These are phyloP conservation scores for Fusarium avenaceum DNA, from an alignment of 2,329 filamentous ascomycete species.

Conservation along the genomic window DNA sequence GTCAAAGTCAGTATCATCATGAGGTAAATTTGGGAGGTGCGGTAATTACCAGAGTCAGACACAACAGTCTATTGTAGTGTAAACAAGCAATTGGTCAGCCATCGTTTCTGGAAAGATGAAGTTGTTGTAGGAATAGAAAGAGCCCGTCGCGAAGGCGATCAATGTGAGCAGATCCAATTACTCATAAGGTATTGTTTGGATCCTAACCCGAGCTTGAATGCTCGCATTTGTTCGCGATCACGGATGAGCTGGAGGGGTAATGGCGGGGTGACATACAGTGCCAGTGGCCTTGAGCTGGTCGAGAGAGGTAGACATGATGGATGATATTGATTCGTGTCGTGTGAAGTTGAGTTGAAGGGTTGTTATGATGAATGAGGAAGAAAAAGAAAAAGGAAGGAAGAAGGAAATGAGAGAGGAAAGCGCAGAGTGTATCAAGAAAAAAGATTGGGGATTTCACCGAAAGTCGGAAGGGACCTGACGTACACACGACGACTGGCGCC, in stretches of 20 bases:
- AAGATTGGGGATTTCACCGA: slow-evolving; percentile 41
- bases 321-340: slow-evolving; percentile 30
- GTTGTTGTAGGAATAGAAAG: background rate
- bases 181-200: slow-evolving; percentile 6
- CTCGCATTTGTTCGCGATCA: slow-evolving; percentile 29
- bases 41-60: slow-evolving; percentile 88
- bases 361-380: slow-evolving; percentile 30
- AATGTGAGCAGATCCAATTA: slow-evolving; percentile 2
- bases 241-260: slow-evolving; percentile 51
- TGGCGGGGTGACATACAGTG: slow-evolving; percentile 78
- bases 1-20: slow-evolving; percentile 51
- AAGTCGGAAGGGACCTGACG: slow-evolving; percentile 44
- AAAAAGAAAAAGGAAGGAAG: slow-evolving; percentile 17
- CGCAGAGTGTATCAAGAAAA: slow-evolving; percentile 32
- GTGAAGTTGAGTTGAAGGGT: slow-evolving; percentile 25
- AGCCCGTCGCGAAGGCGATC: slow-evolving; percentile 3
- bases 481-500: slow-evolving; percentile 38
- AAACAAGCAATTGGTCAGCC: slow-evolving; percentile 45
- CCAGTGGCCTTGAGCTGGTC: slow-evolving; percentile 97
- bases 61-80: slow-evolving; percentile 79
- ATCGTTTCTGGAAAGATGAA: slow-evolving; percentile 15
- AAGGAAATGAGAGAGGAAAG: slow-evolving; percentile 17
- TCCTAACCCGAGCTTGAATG: slow-evolving; percentile 11
- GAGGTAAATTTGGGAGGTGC: slow-evolving; percentile 39
- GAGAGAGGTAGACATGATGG: slow-evolving; percentile 84